Evolutionary conservation across 345 rosid genomes (phyloP).

Genomic region (Erysimum cheiranthoides): DNA sequence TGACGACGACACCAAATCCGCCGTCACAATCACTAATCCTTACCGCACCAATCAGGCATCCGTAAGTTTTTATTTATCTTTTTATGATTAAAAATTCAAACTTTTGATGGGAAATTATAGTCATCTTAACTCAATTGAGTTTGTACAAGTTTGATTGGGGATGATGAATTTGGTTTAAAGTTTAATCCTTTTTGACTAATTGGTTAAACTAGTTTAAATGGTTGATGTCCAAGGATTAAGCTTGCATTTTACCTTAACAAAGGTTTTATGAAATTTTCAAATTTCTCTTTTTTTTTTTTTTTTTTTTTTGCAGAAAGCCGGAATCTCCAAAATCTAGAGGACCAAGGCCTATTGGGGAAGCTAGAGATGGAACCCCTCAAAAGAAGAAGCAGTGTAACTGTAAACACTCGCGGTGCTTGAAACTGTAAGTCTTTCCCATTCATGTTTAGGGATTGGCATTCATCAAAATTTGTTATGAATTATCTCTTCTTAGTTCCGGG

Average conservation of each 20-base stretch:
- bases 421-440: constrained; percentile 66
- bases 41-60: constrained; percentile 56
- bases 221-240: constrained; percentile 8
- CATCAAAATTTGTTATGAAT: background rate
- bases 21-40: constrained; percentile 46
- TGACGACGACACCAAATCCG: constrained; percentile 36
- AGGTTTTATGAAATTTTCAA: constrained; percentile 16
- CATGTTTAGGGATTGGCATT: constrained; percentile 4
- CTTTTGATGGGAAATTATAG: constrained; percentile 18
- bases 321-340: constrained; percentile 80
- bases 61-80: constrained; percentile 53
- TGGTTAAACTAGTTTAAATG: constrained; percentile 16
- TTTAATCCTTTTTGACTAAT: background rate
- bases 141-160: constrained; percentile 10
- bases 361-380: constrained; percentile 90
- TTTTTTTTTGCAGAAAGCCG: constrained; percentile 58
- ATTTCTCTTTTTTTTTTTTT: background rate
- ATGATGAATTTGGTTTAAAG: background rate
- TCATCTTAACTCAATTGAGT: background rate
- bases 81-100: constrained; percentile 14
- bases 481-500: background rate
- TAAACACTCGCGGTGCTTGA: constrained; percentile 96
- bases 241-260: constrained; percentile 7
- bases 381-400: constrained; percentile 98
- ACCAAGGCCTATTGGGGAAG: constrained; percentile 65